A percentile compares a stretch with the other conserved stretches of the same genome.
These are phyloP conservation scores for Maudiozyma barnettii DNA, from an alignment of 805 yeast genomes.

Conservation along the genomic window DNA sequence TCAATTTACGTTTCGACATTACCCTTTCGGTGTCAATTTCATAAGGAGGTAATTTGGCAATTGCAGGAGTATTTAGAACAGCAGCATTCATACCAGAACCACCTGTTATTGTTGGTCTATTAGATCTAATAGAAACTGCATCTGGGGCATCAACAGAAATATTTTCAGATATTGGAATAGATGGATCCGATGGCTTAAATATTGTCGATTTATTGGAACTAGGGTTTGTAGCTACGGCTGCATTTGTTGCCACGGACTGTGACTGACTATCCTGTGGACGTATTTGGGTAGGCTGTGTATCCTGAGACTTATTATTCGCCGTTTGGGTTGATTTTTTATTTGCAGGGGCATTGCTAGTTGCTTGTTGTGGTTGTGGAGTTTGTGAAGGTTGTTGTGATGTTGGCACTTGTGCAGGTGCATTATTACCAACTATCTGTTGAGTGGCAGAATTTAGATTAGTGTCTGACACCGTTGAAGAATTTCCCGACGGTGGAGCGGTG, in stretches of 20 bases:
- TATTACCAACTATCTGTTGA: background rate
- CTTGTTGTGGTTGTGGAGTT: constrained; percentile 11
- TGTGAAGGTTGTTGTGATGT: constrained; percentile 5
- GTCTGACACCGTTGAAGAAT: constrained; percentile 7
- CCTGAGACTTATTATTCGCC: background rate
- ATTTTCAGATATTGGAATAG: constrained; percentile 62
- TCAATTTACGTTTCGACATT: constrained; percentile 76
- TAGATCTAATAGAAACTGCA: constrained; percentile 56
- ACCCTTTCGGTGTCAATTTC: constrained; percentile 78
- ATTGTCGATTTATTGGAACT: constrained; percentile 21
- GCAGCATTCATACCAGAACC: constrained; percentile 71
- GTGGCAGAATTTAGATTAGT: constrained; percentile 6
- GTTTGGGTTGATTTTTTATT: constrained; percentile 12
- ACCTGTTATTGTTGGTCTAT: constrained; percentile 74
- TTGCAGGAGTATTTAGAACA: constrained; percentile 65
- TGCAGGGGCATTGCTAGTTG: background rate
- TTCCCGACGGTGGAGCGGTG: constrained; percentile 8
- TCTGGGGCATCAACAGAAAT: constrained; percentile 57
- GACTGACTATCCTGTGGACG: constrained; percentile 13
- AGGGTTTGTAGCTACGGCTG: constrained; percentile 29
- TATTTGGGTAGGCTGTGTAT: background rate
- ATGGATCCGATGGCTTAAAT: constrained; percentile 41
- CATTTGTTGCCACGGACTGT: constrained; percentile 33
- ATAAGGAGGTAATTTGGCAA: constrained; percentile 66
- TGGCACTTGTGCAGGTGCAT: constrained; percentile 3